These are phyloP conservation scores for Termitomyces sp. DNA, from an alignment of 768 basidiomycete genomes.

Conservation along the genomic window DNA sequence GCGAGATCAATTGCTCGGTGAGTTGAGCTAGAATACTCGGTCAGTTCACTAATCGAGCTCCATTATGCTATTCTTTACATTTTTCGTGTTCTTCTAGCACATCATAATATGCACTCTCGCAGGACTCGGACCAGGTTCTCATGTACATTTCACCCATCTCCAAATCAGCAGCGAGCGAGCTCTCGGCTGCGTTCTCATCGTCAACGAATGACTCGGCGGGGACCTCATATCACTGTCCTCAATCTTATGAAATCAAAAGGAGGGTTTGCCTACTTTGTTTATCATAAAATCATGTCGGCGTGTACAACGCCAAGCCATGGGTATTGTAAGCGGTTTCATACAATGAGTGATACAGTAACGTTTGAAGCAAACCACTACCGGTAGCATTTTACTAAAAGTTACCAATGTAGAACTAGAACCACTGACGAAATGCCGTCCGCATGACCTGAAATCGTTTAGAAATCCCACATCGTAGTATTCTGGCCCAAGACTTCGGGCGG, in stretches of 20 bases:
- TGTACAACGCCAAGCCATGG: no score
- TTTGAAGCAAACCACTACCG: no score
- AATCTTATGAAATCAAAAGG: conserved; percentile 51
- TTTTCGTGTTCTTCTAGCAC: conserved; percentile 45
- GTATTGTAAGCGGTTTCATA: no score
- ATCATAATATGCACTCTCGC: conserved; percentile 85
- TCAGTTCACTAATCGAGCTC: conserved; percentile 30
- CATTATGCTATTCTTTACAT: neutral
- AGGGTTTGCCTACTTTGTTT: conserved; percentile 88
- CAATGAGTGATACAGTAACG: no score
- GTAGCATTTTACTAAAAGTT: no score
- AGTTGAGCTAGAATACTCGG: conserved; percentile 92
- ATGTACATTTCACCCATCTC: conserved; percentile 90
- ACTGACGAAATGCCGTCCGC: no score
- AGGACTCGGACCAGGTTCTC: conserved; percentile 54
- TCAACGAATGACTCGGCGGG: conserved; percentile 25
- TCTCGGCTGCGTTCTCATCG: conserved; percentile 36
- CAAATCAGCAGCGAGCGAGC: conserved; percentile 55
- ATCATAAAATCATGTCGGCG: no score
- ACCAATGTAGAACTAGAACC: no score
- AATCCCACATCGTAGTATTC: no score
- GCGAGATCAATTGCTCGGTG: conserved; percentile 75
- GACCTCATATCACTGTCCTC: conserved; percentile 51
- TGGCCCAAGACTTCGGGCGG: no score
- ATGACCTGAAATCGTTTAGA: no score